Conservation (phyloP, 371 early-diverging fungal genomes). For the Zopfochytrium polystomum region DNA sequence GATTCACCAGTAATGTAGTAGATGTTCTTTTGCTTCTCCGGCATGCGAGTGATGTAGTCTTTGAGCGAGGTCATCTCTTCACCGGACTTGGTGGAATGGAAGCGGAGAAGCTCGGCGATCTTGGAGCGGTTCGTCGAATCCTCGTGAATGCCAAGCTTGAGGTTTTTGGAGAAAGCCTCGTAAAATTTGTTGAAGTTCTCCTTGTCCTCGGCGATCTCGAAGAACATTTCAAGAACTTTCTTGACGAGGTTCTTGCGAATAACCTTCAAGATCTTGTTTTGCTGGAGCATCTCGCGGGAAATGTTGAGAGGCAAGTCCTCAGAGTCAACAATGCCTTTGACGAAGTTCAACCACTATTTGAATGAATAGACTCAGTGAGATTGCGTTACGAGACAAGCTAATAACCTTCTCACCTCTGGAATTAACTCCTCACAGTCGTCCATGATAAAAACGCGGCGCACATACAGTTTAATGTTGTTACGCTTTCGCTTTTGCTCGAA, state of each 20-base stretch:
- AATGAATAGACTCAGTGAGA: no score
- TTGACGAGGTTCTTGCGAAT: slow-evolving; percentile 91
- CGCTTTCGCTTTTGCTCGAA: slow-evolving; percentile 87
- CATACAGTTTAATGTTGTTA: slow-evolving; percentile 94
- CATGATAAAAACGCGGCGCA: slow-evolving; percentile 95
- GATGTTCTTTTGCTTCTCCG: slow-evolving; percentile 74
- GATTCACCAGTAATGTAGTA: slow-evolving; percentile 98
- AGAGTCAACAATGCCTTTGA: slow-evolving; percentile 89
- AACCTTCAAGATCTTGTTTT: slow-evolving; percentile 91
- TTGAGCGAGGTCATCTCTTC: slow-evolving; percentile 87
- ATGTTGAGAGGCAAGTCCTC: slow-evolving; percentile 97
- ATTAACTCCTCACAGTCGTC: slow-evolving; percentile 93
- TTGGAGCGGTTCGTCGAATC: slow-evolving; percentile 82
- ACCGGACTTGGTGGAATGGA: slow-evolving; percentile 89
- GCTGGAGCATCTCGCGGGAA: slow-evolving; percentile 94
- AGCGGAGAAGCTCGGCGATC: slow-evolving; percentile 86
- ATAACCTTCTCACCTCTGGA: no score
- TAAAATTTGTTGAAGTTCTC: slow-evolving; percentile 91
- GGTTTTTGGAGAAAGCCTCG: slow-evolving; percentile 86
- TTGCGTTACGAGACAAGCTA: no score
- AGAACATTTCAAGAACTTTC: slow-evolving; percentile 91
- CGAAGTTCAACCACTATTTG: slow-evolving; percentile 60
- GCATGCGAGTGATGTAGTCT: slow-evolving; percentile 86
- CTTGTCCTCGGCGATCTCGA: slow-evolving; percentile 82
- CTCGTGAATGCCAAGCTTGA: slow-evolving; percentile 93